Conservation (phyloP, 257 asterid species). For the Cruciata laevipes region DNA sequence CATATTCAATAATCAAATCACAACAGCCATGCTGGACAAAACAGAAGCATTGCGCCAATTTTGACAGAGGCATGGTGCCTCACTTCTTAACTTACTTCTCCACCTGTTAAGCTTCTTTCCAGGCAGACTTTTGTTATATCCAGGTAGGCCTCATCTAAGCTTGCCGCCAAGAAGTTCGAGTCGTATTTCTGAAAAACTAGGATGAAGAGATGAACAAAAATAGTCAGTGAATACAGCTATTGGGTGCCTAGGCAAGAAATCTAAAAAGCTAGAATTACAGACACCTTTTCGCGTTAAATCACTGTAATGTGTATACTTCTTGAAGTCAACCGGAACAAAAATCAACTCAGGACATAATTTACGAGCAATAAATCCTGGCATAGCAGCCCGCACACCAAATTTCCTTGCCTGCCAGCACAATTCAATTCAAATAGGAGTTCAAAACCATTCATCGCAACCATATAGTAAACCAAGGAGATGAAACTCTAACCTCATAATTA, state of each 20-base stretch:
- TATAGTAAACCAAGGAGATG: constrained; percentile 5
- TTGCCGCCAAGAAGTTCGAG: constrained; percentile 71
- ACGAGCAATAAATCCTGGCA: constrained; percentile 97
- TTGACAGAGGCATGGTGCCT: constrained; percentile 2
- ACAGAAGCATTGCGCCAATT: constrained; percentile 2
- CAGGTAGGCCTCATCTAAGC: constrained; percentile 98
- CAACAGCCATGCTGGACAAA: constrained; percentile 8
- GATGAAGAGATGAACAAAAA: constrained; percentile 19
- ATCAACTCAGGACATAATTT: constrained; percentile 76
- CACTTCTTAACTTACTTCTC: constrained; percentile 51
- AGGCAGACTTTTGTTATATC: constrained; percentile 74
- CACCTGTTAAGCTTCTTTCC: constrained; percentile 61
- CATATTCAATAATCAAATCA: constrained; percentile 6
- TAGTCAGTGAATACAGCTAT: constrained; percentile 17
- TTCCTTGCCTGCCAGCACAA: constrained; percentile 62
- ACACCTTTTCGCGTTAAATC: constrained; percentile 91
- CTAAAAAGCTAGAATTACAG: constrained; percentile 8
- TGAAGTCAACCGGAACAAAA: constrained; percentile 76
- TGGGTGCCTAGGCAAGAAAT: not conserved
- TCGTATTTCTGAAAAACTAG: constrained; percentile 78
- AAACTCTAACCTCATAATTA: constrained; percentile 74
- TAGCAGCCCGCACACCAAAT: constrained; percentile 96
- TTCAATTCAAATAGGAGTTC: not conserved
- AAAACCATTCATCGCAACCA: not conserved
- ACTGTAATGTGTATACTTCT: constrained; percentile 76